Evolutionary conservation across 805 yeast species (phyloP).

Genomic region (Saccharomyces mikatae): DNA sequence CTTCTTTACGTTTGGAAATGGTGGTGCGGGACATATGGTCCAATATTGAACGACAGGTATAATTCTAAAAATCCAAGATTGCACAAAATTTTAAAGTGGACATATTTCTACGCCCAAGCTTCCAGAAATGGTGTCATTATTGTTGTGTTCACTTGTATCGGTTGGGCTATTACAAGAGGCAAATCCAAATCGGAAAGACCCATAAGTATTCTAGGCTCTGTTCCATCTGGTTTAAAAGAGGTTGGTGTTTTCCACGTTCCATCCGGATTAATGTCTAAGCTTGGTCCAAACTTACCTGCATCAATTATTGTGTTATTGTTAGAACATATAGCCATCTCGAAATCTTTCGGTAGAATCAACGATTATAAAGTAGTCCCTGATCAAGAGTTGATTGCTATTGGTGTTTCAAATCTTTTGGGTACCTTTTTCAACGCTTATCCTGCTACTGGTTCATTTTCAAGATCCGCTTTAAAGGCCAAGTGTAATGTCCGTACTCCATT

Average conservation of each 20-base stretch:
- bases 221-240: slow-evolving; percentile 74
- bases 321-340: slow-evolving; percentile 90
- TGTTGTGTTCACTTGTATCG: slow-evolving; percentile 71
- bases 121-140: slow-evolving; percentile 77
- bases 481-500: slow-evolving; percentile 93
- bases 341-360: slow-evolving; percentile 86
- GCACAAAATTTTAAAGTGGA: slow-evolving; percentile 24
- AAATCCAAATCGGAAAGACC: slow-evolving; percentile 31
- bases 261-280: slow-evolving; percentile 43
- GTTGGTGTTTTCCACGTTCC: slow-evolving; percentile 69
- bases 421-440: slow-evolving; percentile 92
- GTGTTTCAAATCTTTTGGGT: slow-evolving; percentile 82
- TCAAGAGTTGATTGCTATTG: slow-evolving; percentile 91
- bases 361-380: slow-evolving; percentile 87
- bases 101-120: slow-evolving; percentile 64
- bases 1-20: slow-evolving; percentile 69
- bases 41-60: slow-evolving; percentile 52
- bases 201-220: slow-evolving; percentile 61
- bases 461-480: slow-evolving; percentile 89
- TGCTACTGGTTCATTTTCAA: slow-evolving; percentile 90
- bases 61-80: slow-evolving; percentile 17
- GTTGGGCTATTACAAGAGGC: slow-evolving; percentile 65
- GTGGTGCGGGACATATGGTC: slow-evolving; percentile 44
- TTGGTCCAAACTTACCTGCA: slow-evolving; percentile 79
- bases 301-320: slow-evolving; percentile 73